These are phyloP conservation scores for Chalaropsis thielavioides DNA, from an alignment of 2,329 filamentous ascomycete genomes.

Conservation along the genomic window DNA sequence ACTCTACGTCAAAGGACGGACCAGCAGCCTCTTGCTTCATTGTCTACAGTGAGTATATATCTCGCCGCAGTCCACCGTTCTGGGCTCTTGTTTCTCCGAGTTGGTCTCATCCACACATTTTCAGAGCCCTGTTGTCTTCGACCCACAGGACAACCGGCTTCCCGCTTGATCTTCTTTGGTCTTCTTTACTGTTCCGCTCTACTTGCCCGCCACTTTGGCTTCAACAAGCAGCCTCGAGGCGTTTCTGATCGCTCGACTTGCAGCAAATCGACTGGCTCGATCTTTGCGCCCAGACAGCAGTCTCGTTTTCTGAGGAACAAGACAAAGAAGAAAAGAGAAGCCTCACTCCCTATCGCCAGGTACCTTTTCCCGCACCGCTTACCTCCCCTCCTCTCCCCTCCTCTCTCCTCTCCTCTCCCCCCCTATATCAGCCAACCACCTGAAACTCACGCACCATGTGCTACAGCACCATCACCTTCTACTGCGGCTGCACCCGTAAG, in stretches of 20 bases:
- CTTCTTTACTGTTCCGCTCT: neutral
- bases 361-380: neutral
- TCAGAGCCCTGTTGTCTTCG: neutral
- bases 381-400: neutral
- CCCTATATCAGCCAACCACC: neutral
- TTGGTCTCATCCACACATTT: neutral
- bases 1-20: neutral
- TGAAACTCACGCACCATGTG: conserved; percentile 4
- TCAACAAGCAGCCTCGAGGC: neutral
- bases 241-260: neutral
- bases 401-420: neutral
- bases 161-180: neutral
- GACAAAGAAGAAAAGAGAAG: neutral
- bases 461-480: neutral
- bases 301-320: neutral
- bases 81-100: neutral
- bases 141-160: neutral
- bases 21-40: neutral
- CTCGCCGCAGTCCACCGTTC: neutral
- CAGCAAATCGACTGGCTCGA: neutral
- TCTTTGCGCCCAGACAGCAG: neutral
- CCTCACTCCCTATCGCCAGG: neutral
- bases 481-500: conserved; percentile 9
- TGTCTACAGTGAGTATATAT: neutral
- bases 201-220: neutral